Conservation (phyloP, 768 basidiomycete species). For the Melanogaster broomeanus region DNA sequence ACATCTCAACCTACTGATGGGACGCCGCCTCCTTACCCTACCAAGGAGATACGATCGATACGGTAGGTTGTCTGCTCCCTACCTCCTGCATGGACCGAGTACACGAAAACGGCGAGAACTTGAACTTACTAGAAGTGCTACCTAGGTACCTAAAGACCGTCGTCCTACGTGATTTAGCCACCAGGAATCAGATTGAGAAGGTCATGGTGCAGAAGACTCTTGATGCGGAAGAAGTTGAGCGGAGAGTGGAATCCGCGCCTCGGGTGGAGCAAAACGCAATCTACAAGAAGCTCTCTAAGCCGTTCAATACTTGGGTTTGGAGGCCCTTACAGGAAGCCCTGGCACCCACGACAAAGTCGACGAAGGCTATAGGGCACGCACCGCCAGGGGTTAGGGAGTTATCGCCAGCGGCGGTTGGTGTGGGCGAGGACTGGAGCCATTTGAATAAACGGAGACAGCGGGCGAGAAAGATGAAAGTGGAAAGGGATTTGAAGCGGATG, state of each 20-base stretch:
- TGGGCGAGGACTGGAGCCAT: conserved; percentile 51
- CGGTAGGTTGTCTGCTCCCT: conserved; percentile 34
- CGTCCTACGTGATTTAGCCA: conserved; percentile 50
- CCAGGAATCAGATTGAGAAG: conserved; percentile 43
- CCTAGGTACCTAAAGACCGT: conserved; percentile 56
- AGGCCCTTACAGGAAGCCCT: conserved; percentile 5
- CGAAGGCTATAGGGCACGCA: background rate
- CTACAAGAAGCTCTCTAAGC: conserved; percentile 11
- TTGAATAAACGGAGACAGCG: conserved; percentile 55
- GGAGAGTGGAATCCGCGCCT: conserved; percentile 20
- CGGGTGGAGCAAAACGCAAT: conserved; percentile 18
- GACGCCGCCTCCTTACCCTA: conserved; percentile 39
- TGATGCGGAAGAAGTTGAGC: conserved; percentile 26
- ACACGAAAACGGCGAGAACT: background rate
- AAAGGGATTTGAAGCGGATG: conserved; percentile 42
- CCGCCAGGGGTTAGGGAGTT: conserved; percentile 3
- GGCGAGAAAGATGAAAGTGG: conserved; percentile 47
- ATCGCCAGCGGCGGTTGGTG: conserved; percentile 31
- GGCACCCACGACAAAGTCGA: background rate
- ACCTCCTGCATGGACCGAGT: no score
- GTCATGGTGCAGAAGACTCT: conserved; percentile 35
- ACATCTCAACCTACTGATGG: background rate
- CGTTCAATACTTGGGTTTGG: conserved; percentile 47
- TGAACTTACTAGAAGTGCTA: background rate
- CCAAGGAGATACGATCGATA: conserved; percentile 56